Base-by-base conservation (phyloP, 352 stramenopile species). In the Phytophthora quininea region DNA sequence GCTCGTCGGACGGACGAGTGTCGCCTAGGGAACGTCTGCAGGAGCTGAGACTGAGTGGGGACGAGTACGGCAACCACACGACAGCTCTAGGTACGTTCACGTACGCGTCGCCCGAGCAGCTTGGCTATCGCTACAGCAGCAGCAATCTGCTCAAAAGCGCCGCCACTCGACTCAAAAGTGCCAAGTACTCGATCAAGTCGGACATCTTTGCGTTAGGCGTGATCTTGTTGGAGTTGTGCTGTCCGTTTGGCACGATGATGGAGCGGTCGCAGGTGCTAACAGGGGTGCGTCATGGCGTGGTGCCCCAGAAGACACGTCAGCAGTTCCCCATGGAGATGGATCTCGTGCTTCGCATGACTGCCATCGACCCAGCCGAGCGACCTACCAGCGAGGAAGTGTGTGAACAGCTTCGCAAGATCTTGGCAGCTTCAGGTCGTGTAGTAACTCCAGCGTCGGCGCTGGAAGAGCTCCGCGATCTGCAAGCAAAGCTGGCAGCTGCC, bases 21-120 rank as follows among this genome's bases (percentile, higher is more conserved):
- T 68, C 61, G 4, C 43, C 67, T 33, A 67, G 63, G 46, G 65
- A 76, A n/a, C 51, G 53, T 49, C 43, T 73, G 19, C 55, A 54
- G 19, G 52, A 75, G n/a, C 31, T 65, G n/a, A 64, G 58, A 14
- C 51, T 76, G 4, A 73, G 63, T 52, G 70, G 52, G 11, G 58
- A 73, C 24, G 53, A 73, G 51, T 71, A 77, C 5, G 78, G 78
- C 10, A 77, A 90, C 51, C 87, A 95, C 61, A 95, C 87, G 24
- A 95, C 87, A 7, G 85, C 83, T 3, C 72, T 95, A 11, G 87
- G 87, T 27, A 95, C 87, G 15, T 92, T 93, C 52, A 91, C 86
- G 31, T 95, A 95, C 58, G 87, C 87, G 31, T 95, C 87, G n/a
- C 87, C 87, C n/a, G 87, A 95, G 60, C 87, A 95, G 64, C 75